Base-by-base conservation (phyloP, 2,329 filamentous ascomycete genomes). In the Calonectria pseudoreteaudii region DNA sequence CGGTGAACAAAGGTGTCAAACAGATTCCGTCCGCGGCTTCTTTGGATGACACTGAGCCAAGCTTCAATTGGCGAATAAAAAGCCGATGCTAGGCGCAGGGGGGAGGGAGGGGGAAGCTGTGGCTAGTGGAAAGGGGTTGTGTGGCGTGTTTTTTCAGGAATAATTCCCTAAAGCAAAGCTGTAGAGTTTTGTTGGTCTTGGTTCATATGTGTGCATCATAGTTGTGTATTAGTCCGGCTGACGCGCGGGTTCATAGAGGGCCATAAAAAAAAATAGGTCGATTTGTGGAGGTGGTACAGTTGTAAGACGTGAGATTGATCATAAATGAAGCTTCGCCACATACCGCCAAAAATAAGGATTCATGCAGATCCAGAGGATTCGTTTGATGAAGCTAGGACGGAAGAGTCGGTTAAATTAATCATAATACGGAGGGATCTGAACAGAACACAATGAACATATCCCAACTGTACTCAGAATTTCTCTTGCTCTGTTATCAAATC, bases 61-160 rank as follows among this genome's bases (percentile, higher is more conserved):
- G 66, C 36, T n/a, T 67, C 60, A 73, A 73, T 73, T 73, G 71
- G 52, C 71, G 66, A 73, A 73, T 73, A 66, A 70, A 70, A n/a
- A 66, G 71, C 66, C 67, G 67, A 52, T 30, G 66, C 36, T 65
- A 68, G 41, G 70, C 70, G 67, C 38, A 62, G 53, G 67, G 70
- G 56, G 30, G 44, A 31, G 44, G n/a, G 18, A 31, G 44, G n/a
- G 18, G n/a, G 26, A n/a, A 26, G 16, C 23, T 64, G 66, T 70
- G 66, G 66, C 71, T 69, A 49, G 50, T 66, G 66, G 30, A 50
- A 34, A 20, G 44, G 28, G n/a, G 36, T 8, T 71, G 65, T 72
- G 70, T 68, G 65, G 70, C 65, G 47, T 38, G 28, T 62, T 41
- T 62, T 62, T 44, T 58, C 11, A 20, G 8, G 11, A 23, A 34